phyloP scores from a whole-genome alignment of 2,329 filamentous ascomycete genomes.

The Calonectria leucothoes region DNA sequence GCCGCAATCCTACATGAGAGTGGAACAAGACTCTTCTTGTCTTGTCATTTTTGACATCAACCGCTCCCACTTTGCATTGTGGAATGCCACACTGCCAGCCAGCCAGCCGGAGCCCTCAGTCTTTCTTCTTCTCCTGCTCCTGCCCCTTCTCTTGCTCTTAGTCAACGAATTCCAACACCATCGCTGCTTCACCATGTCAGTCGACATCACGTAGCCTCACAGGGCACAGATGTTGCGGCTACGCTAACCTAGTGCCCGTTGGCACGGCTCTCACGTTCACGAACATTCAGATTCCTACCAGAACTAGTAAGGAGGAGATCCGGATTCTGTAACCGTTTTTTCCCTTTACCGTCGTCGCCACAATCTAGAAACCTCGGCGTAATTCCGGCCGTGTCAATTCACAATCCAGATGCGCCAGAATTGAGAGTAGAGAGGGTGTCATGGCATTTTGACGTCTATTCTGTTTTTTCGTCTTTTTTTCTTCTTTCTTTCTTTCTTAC shows the following conservation, averaged over 20 bases:
- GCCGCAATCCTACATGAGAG: not conserved
- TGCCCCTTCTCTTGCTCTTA: not conserved
- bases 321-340: not conserved
- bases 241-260: conserved; percentile 19
- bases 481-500: not conserved
- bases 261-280: not conserved
- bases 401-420: not conserved
- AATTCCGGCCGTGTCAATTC: not conserved
- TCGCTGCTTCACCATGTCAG: conserved; percentile 1
- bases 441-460: not conserved
- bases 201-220: not conserved
- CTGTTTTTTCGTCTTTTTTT: not conserved
- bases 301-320: not conserved
- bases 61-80: not conserved
- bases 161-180: not conserved
- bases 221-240: not conserved
- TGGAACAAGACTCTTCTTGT: not conserved
- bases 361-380: not conserved
- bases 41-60: not conserved
- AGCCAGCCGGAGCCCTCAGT: too few relatives aligned
- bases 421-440: not conserved
- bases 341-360: not conserved
- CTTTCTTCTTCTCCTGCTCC: not conserved
- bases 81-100: not conserved
- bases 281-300: not conserved